Percentiles rank a stretch among this genome's conserved stretches.
Evolutionary conservation across 2,329 filamentous ascomycete species (phyloP).

Genomic region (Ophiostoma sp.): DNA sequence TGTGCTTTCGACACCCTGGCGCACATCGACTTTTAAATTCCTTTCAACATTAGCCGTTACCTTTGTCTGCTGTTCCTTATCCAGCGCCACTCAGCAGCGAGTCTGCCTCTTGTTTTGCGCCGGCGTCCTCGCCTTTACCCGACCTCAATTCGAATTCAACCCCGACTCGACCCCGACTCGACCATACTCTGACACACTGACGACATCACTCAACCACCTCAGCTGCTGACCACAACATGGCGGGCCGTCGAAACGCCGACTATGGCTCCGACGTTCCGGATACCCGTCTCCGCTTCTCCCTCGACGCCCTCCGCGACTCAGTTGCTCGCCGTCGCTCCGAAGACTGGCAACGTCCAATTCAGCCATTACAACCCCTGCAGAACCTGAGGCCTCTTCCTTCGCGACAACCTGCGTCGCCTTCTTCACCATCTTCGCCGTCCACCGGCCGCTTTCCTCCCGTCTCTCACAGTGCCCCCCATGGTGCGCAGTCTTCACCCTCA

Average conservation of each 20-base stretch:
- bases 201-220: background rate
- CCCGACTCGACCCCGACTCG: background rate
- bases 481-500: constrained; percentile 16
- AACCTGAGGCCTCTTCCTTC: background rate
- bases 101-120: background rate
- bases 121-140: background rate
- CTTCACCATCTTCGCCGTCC: background rate
- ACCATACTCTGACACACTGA: background rate
- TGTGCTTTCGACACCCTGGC: background rate
- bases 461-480: constrained; percentile 9
- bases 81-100: background rate
- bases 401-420: constrained; percentile 3
- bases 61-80: background rate
- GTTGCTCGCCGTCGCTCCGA: constrained; percentile 11
- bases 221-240: constrained; percentile 5
- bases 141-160: background rate
- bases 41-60: background rate
- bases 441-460: background rate
- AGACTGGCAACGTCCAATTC: background rate
- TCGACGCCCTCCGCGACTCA: constrained; percentile 18
- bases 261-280: constrained; percentile 8
- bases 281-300: constrained; percentile 17
- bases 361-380: constrained; percentile 8
- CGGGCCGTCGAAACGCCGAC: constrained; percentile 11
- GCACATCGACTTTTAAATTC: background rate